A percentile compares a stretch with the other conserved stretches of the same genome.
phyloP scores from a whole-genome alignment of 2,329 filamentous ascomycete species.

The Colletotrichum sp. region DNA sequence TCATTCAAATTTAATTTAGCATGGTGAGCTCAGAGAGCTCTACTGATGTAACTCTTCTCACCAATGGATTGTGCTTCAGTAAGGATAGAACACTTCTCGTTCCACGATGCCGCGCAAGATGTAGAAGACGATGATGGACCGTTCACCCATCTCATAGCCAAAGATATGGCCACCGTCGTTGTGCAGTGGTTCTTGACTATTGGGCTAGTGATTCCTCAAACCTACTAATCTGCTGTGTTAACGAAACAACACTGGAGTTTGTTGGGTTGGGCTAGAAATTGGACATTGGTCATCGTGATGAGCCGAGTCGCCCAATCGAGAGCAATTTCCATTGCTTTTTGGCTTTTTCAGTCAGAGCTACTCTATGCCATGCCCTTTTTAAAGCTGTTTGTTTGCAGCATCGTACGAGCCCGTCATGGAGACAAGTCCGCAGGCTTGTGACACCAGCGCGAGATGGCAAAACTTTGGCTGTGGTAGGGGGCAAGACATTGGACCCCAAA shows the following conservation, averaged over 20 bases:
- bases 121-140: not conserved
- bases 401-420: not conserved
- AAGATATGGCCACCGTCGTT: not conserved
- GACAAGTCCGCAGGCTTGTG: not conserved
- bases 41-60: not conserved
- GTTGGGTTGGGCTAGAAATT: rapidly evolving
- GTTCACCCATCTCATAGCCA: not conserved
- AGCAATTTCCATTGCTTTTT: no score
- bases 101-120: not conserved
- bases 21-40: not conserved
- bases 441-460: not conserved
- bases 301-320: not conserved
- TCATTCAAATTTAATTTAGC: not conserved
- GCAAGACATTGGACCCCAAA: not conserved
- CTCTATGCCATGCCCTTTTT: not conserved
- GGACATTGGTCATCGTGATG: not conserved
- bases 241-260: not conserved
- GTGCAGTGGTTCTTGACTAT: not conserved
- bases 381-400: not conserved
- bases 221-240: not conserved
- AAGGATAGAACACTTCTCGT: not conserved
- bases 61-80: not conserved
- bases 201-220: not conserved
- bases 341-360: not conserved
- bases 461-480: no score